Evolutionary conservation across 108 stramenopile species (phyloP), one percentile per base, ranked within the genome.

Genomic region (Aurantiochytrium sp.): DNA sequence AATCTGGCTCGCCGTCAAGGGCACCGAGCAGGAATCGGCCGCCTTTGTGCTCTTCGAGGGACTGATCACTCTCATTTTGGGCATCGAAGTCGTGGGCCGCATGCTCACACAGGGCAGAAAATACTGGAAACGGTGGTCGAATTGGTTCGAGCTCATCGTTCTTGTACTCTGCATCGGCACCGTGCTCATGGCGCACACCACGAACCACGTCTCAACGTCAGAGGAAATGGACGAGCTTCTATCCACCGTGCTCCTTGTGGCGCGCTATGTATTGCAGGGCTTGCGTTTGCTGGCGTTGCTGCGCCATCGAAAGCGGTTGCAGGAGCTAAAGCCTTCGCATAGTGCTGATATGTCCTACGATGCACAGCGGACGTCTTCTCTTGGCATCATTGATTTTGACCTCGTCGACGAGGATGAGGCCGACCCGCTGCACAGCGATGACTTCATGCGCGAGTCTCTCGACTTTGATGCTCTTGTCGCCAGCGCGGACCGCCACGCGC

Each of bases 141-240:
- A 83, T 83, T 83, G 76, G 76, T 83, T 83, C 51, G 76, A 83
- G 76, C 28, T 83, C 28, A 83, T 53, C 25, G 76, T 83, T 43
- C 51, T 83, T 3, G 49, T 83, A 12, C 51, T 83, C 76, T 83
- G 76, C 5, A 83, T 47, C 4, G 49, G 45, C 6, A 53, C 76
- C 49, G 28, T 53, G 28, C n/a, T 53, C 76, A 53, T 53, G n/a
- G 51, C 76, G 18, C 45, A 53, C 76, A 53, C 76, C n/a, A 47
- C 45, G 49, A 47, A 83, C 45, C 28, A 47, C 25, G 19, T 83
- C 12, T 83, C 76, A 1, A 53, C 51, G 45, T 83, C 76, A 6
- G 76, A 83, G 76, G 76, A 83, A 83, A 53, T 83, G 45, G 76
- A 83, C 76, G 76, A 83, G 51, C 76, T 83, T 6, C 3, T 83